These are phyloP conservation scores for Chimonanthus salicifolius DNA, from an alignment of 164 flowering plant species.

Conservation along the genomic window DNA sequence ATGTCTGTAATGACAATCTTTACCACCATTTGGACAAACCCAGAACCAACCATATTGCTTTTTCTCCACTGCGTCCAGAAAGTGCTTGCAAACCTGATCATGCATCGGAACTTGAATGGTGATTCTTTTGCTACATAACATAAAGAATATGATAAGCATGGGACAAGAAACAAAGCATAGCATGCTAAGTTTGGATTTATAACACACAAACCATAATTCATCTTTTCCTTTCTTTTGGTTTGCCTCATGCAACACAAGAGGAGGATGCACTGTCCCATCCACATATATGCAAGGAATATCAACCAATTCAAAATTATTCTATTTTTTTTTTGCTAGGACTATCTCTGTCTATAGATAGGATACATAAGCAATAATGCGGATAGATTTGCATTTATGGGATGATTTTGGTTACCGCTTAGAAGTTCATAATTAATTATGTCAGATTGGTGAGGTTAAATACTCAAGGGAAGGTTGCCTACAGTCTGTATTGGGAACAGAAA, in stretches of 20 bases:
- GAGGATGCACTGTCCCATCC: background rate
- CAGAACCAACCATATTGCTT: conserved; percentile 99
- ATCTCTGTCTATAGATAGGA: background rate
- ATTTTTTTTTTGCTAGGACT: background rate
- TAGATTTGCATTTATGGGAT: background rate
- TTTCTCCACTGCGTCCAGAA: conserved; percentile 96
- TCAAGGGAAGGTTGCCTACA: background rate
- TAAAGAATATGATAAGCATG: background rate
- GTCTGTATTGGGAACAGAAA: background rate
- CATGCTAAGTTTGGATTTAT: background rate
- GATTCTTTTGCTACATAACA: background rate
- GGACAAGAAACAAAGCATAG: background rate
- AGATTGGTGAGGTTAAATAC: background rate
- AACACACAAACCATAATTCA: background rate
- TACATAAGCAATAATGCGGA: background rate
- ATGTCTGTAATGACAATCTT: conserved; percentile 87
- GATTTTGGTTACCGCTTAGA: background rate
- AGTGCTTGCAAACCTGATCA: conserved; percentile 83
- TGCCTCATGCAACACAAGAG: background rate
- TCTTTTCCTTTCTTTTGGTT: background rate
- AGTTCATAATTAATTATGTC: background rate
- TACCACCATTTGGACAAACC: conserved; percentile 94
- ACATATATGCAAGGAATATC: background rate
- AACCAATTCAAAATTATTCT: background rate
- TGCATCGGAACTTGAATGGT: background rate